Conservation (phyloP, 139 green algal species). For the Chlamydomonas incerta region DNA sequence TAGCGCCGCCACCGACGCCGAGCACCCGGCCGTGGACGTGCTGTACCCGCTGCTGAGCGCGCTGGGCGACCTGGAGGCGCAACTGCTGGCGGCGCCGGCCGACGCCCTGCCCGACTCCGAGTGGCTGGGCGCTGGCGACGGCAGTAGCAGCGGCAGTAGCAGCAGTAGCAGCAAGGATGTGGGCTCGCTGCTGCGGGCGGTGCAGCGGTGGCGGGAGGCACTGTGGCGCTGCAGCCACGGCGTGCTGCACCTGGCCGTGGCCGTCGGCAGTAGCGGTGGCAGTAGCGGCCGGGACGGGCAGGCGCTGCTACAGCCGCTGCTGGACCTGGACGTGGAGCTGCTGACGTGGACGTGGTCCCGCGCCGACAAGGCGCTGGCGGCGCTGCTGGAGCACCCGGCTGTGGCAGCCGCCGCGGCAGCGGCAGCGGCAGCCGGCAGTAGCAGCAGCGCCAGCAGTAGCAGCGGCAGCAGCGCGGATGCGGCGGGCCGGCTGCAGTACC, state of each 20-base stretch:
- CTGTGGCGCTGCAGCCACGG: constrained; percentile 67
- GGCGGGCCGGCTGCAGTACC: constrained; percentile 21
- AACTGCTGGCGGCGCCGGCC: constrained; percentile 19
- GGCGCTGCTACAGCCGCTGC: background rate
- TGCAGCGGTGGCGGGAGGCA: constrained; percentile 63
- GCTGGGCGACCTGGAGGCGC: constrained; percentile 57
- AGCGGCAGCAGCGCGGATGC: background rate
- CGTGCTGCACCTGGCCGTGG: constrained; percentile 26
- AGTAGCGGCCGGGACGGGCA: background rate
- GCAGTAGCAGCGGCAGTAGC: too few species aligned
- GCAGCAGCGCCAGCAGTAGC: background rate
- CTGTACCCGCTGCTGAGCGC: constrained; percentile 59
- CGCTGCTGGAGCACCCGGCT: constrained; percentile 39
- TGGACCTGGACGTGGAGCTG: constrained; percentile 51
- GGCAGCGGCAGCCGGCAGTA: background rate
- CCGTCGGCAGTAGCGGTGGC: background rate
- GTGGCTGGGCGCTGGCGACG: background rate
- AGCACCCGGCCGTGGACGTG: constrained; percentile 71
- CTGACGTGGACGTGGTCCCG: constrained; percentile 73
- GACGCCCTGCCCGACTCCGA: background rate
- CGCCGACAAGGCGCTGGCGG: constrained; percentile 58
- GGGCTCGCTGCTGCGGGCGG: background rate
- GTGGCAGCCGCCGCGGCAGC: background rate
- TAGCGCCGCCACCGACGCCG: constrained; percentile 54
- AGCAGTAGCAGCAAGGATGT: background rate